Evolutionary conservation across 805 yeast species (phyloP), one percentile per base, ranked within the genome.

Genomic region (Cyberlindnera nakhonratchasimensis): DNA sequence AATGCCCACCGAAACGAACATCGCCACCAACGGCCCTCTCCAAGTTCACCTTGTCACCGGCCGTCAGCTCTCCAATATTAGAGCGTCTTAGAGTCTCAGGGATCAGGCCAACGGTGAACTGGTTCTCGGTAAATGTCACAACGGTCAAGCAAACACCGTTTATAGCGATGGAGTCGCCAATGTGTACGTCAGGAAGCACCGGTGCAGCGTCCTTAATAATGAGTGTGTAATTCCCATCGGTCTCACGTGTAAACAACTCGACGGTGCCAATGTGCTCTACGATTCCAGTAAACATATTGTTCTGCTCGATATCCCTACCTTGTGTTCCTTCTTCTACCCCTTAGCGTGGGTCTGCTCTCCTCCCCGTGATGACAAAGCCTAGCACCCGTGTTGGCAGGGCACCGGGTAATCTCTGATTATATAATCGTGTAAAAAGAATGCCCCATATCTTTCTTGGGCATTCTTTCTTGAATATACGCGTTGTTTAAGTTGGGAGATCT

Each of bases 81-180:
- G 96, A 80, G 48, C 93, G 74, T 46, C 87, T 77, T 29, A 93
- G 70, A 0, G 99, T 90, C 58, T 93, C 99, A 9, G 95, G 95
- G 1, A 96, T 86, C 22, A 93, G 69, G 0, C 99, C 99, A 3
- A 91, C 95, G 60, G 85, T 88, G 69, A 93, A 93, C 19, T 66
- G 63, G 6, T 64, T 63, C 6, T 65, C 66, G 26, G 69, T 64
- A 54, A 87, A 89, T 51, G 82, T 89, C 0, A 96, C 89, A 7
- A 91, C 97, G 0, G 99, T 93, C 25, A 93, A 71, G 64, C 99
- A 93, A 1, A 74, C 75, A 8, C 99, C 99, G 59, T 86, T 86
- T 22, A 91, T 77, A 21, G 93, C 79, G 44, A 93, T 93, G 13
- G 96, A 86, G 65, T 93, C 99, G 11, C 99, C 99, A 29, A 91